phyloP scores from a whole-genome alignment of 345 rosid species.

The Aegle marmelos region DNA sequence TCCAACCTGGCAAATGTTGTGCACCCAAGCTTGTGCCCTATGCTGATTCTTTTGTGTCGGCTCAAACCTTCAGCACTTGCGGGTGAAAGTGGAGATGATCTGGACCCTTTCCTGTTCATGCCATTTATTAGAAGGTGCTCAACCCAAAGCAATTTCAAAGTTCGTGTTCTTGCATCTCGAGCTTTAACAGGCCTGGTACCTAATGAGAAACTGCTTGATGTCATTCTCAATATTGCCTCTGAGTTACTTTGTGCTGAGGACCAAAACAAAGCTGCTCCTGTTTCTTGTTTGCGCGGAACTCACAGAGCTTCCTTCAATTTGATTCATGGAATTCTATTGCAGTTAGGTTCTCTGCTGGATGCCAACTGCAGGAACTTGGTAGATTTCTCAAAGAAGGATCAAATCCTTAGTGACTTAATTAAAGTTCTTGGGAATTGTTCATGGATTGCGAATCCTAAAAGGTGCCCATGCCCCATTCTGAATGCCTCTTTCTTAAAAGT shows the following conservation, averaged over 20 bases:
- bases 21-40: conserved; percentile 94
- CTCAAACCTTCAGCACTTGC: conserved; percentile 92
- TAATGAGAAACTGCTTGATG: conserved; percentile 72
- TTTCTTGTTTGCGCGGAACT: conserved; percentile 18
- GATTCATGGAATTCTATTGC: conserved; percentile 83
- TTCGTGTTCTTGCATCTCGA: conserved; percentile 90
- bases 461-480: conserved; percentile 81
- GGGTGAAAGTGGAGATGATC: conserved; percentile 79
- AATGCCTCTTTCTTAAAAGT: conserved; percentile 70
- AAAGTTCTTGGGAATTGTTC: conserved; percentile 48
- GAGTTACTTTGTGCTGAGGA: conserved; percentile 44
- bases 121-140: conserved; percentile 91
- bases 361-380: conserved; percentile 74
- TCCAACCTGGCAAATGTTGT: conserved; percentile 67
- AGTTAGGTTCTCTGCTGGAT: conserved; percentile 73
- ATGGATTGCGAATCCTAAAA: conserved; percentile 73
- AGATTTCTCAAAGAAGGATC: conserved; percentile 73
- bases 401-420: conserved; percentile 62
- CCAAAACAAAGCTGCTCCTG: conserved; percentile 16
- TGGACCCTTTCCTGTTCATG: conserved; percentile 92
- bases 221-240: conserved; percentile 61
- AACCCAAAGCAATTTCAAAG: conserved; percentile 75
- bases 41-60: conserved; percentile 88
- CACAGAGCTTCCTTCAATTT: conserved; percentile 51
- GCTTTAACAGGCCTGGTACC: conserved; percentile 91